Evolutionary conservation across 1,139 yeast genomes (phyloP).

Genomic region (Blastobotrys ciferrii): DNA sequence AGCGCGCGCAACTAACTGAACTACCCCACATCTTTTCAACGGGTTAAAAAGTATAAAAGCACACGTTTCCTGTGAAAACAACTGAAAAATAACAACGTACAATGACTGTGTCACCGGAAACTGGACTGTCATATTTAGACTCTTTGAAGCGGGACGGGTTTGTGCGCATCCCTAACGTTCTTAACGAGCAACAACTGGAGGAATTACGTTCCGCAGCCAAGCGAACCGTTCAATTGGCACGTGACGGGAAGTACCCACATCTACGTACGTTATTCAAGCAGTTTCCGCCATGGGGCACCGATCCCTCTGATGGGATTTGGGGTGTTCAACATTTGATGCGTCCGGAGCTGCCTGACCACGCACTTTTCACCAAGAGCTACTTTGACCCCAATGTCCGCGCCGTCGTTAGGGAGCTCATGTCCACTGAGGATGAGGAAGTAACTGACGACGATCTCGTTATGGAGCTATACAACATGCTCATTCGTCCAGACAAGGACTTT

Average conservation of each 20-base stretch:
- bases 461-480: conserved; percentile 58
- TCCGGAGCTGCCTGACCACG: conserved; percentile 45
- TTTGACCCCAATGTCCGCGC: conserved; percentile 14
- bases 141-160: conserved; percentile 39
- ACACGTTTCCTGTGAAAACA: no score
- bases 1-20: no score
- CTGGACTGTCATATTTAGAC: conserved; percentile 15
- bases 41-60: no score
- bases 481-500: conserved; percentile 55
- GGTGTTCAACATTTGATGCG: conserved; percentile 52
- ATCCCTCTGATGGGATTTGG: conserved; percentile 57
- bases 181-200: conserved; percentile 44
- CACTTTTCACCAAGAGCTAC: conserved; percentile 15
- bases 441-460: conserved; percentile 41
- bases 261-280: conserved; percentile 53
- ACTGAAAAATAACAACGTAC: no score
- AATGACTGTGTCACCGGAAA: conserved; percentile 18
- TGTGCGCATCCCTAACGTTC: conserved; percentile 45
- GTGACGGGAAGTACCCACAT: conserved; percentile 53
- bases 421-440: conserved; percentile 37
- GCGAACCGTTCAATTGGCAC: conserved; percentile 44
- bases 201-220: conserved; percentile 44
- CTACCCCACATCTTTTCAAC: no score
- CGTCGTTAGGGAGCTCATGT: conserved; percentile 29
- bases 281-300: conserved; percentile 63